Percentiles rank a stretch among this genome's conserved stretches.
phyloP scores from a whole-genome alignment of 495 filamentous ascomycete species.

The Glutinoglossum americanum region DNA sequence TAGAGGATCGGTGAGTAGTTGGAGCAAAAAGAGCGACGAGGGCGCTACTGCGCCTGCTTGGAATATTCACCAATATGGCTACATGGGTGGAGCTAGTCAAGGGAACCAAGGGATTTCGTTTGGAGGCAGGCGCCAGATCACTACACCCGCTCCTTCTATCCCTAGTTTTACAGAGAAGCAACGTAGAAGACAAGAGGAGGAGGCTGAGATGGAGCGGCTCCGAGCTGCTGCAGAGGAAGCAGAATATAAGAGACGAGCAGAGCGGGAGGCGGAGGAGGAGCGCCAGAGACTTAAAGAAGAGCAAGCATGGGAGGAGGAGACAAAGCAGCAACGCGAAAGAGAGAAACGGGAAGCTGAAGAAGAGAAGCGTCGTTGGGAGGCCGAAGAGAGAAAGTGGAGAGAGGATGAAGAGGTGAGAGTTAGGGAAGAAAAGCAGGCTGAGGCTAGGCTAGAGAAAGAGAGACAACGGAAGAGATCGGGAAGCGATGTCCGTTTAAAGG shows the following conservation, averaged over 20 bases:
- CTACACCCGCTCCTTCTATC: conserved; percentile 53
- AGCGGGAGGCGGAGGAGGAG: conserved; percentile 50
- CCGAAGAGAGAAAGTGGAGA: conserved; percentile 66
- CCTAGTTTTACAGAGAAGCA: conserved; percentile 51
- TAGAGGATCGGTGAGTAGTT: conserved; percentile 47
- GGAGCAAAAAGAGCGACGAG: conserved; percentile 74
- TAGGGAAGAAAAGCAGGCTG: conserved; percentile 50
- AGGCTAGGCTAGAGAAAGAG: conserved; percentile 44
- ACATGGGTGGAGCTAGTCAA: conserved; percentile 95
- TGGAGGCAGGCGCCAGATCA: conserved; percentile 82
- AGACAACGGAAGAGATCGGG: conserved; percentile 34
- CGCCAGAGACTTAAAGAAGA: conserved; percentile 47
- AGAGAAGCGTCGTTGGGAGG: conserved; percentile 65
- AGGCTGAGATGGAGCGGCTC: conserved; percentile 35
- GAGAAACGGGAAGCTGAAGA: conserved; percentile 48
- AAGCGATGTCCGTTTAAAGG: conserved; percentile 47
- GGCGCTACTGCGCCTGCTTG: conserved; percentile 68
- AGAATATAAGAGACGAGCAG: conserved; percentile 33
- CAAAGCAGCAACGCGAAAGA: conserved; percentile 39
- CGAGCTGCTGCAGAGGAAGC: conserved; percentile 42
- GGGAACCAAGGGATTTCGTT: conserved; percentile 87
- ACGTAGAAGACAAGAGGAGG: conserved; percentile 31
- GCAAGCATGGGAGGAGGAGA: conserved; percentile 61
- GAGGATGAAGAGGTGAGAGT: conserved; percentile 55
- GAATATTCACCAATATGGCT: conserved; percentile 98